Percentiles rank a stretch among this genome's conserved stretches.
phyloP scores from a whole-genome alignment of 1,284 basidiomycete genomes.

The Microbotryum saponariae region DNA sequence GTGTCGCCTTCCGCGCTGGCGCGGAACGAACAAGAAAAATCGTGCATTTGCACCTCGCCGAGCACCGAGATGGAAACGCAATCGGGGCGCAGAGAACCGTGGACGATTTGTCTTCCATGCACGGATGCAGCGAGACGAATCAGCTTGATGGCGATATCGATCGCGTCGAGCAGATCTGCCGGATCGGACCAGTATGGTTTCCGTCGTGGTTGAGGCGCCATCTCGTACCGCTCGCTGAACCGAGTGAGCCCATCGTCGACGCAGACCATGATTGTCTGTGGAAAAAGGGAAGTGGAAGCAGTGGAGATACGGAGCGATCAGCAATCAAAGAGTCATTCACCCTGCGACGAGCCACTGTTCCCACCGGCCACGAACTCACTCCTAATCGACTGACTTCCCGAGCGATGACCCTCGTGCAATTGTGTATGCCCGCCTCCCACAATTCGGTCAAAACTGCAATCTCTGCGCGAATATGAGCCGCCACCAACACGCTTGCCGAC shows the following conservation, averaged over 20 bases:
- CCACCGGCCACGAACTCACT: background rate
- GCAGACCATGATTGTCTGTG: constrained; percentile 20
- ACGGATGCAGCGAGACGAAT: constrained; percentile 18
- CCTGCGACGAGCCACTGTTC: background rate
- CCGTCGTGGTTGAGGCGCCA: background rate
- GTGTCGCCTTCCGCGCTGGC: background rate
- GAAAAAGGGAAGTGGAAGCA: background rate
- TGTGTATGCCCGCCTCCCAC: constrained; percentile 13
- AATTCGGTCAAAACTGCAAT: constrained; percentile 8
- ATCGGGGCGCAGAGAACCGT: constrained; percentile 25
- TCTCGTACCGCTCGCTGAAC: constrained; percentile 13
- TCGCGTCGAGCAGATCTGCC: background rate
- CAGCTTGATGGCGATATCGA: constrained; percentile 20
- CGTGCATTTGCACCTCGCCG: constrained; percentile 24
- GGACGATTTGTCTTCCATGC: constrained; percentile 23
- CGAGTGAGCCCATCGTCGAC: constrained; percentile 10
- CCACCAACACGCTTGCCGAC: constrained; percentile 10
- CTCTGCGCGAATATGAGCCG: constrained; percentile 25
- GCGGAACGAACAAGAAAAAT: constrained; percentile 27
- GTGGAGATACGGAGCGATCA: background rate
- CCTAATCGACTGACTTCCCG: constrained; percentile 22
- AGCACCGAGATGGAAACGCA: constrained; percentile 16
- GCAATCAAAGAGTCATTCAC: no score
- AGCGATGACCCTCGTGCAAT: constrained; percentile 15
- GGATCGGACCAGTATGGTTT: constrained; percentile 17